Evolutionary conservation across 1,284 basidiomycete species (phyloP).

Genomic region (Sanguinoderma infundibulare): DNA sequence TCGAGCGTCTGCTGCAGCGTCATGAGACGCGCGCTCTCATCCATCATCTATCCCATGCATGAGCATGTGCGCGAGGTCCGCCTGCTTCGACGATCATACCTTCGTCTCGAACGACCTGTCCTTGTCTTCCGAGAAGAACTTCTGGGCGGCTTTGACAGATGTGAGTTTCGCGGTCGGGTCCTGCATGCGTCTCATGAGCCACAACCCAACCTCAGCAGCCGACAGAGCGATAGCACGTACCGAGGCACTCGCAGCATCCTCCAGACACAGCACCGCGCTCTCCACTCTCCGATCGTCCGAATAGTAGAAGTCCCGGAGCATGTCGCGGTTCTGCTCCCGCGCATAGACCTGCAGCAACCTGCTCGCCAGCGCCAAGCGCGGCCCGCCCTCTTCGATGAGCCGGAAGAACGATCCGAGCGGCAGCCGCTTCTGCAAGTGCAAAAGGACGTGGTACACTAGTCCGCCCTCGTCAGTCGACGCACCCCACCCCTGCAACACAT

Average conservation of each 20-base stretch:
- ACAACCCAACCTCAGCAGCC: neutral
- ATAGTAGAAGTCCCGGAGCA: constrained; percentile 97
- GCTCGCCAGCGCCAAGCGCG: constrained; percentile 73
- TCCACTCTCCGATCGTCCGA: constrained; percentile 96
- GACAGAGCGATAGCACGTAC: constrained; percentile 43
- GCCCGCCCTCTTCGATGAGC: constrained; percentile 88
- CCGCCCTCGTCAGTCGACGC: neutral
- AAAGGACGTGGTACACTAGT: constrained; percentile 87
- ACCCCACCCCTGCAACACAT: neutral
- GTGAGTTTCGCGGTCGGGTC: constrained; percentile 72
- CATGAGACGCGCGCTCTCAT: constrained; percentile 83
- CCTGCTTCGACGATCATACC: constrained; percentile 47
- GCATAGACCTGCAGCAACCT: constrained; percentile 88
- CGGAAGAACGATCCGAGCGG: constrained; percentile 94
- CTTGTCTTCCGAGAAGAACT: constrained; percentile 94
- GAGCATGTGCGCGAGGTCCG: neutral
- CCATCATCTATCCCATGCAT: constrained; percentile 71
- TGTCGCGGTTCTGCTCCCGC: constrained; percentile 86
- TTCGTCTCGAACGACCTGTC: constrained; percentile 90
- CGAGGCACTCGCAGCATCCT: constrained; percentile 72
- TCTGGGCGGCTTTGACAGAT: constrained; percentile 83
- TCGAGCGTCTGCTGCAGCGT: constrained; percentile 86
- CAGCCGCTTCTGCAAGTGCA: constrained; percentile 83
- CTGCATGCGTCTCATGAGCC: constrained; percentile 41
- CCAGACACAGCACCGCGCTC: constrained; percentile 84